Conservation (phyloP, 2,329 filamentous ascomycete species). For the Fonsecaea multimorphosa region DNA sequence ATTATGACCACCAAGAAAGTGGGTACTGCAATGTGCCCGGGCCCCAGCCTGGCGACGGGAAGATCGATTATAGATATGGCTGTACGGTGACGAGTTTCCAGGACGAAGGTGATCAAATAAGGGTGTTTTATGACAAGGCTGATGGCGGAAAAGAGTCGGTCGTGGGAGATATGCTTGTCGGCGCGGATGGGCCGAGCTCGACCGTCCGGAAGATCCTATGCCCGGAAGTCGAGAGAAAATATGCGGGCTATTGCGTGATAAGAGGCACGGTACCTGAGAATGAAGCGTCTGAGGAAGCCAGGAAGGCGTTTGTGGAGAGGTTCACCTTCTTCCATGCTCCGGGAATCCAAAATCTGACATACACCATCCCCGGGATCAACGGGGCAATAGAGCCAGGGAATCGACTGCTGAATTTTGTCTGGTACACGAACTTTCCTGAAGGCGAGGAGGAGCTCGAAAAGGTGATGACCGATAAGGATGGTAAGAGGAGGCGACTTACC, state of each 20-base stretch:
- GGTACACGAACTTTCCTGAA: conserved; percentile 40
- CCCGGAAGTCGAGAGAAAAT: conserved; percentile 32
- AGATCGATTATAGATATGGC: conserved; percentile 32
- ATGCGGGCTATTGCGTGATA: conserved; percentile 51
- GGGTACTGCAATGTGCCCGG: conserved; percentile 28
- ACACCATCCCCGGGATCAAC: conserved; percentile 42
- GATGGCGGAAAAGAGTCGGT: conserved; percentile 27
- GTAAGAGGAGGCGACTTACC: conserved; percentile 40
- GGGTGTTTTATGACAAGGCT: conserved; percentile 31
- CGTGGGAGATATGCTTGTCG: conserved; percentile 37
- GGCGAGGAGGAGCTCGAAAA: conserved; percentile 35
- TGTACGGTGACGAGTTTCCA: conserved; percentile 33
- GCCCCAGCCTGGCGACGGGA: conserved; percentile 31
- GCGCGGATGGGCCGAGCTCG: conserved; percentile 38
- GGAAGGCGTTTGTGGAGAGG: conserved; percentile 31
- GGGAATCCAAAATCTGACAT: conserved; percentile 36
- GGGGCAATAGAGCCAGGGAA: conserved; percentile 38
- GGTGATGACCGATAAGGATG: conserved; percentile 42
- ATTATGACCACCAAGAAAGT: conserved; percentile 38
- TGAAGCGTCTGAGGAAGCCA: conserved; percentile 46
- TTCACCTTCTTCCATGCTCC: conserved; percentile 34
- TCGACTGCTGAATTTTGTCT: conserved; percentile 42
- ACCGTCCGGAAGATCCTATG: conserved; percentile 36
- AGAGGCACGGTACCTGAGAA: conserved; percentile 52
- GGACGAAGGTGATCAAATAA: conserved; percentile 30